Evolutionary conservation across 225 moss, liverwort and hornwort genomes (phyloP).

Genomic region (Polytrichum commune): DNA sequence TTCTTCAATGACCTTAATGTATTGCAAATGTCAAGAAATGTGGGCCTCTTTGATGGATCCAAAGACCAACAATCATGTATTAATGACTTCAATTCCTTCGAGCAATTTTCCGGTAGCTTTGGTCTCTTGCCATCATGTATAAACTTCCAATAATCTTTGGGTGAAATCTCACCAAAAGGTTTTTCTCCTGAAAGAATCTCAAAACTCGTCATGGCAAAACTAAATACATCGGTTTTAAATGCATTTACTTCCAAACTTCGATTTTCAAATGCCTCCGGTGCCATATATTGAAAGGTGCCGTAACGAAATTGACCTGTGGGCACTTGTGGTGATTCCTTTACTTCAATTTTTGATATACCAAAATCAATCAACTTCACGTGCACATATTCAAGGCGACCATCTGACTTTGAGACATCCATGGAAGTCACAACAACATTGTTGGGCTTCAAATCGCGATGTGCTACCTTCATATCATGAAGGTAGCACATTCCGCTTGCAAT

Average conservation of each 20-base stretch:
- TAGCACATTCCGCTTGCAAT: slow-evolving; percentile 11
- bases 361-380: background rate
- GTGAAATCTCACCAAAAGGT: background rate
- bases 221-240: background rate
- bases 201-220: background rate
- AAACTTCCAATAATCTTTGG: background rate
- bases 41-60: slow-evolving; percentile 1
- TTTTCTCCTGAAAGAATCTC: background rate
- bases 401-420: background rate
- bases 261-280: background rate
- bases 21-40: background rate
- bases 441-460: slow-evolving; percentile 11
- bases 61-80: slow-evolving; percentile 2
- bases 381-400: background rate
- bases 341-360: slow-evolving; percentile 4
- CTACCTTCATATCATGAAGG: slow-evolving; percentile 7
- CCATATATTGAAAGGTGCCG: background rate
- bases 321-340: background rate
- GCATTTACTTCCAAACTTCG: background rate
- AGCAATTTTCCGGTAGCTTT: background rate
- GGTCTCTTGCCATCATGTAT: background rate
- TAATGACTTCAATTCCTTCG: background rate
- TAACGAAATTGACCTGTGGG: background rate
- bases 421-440: background rate
- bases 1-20: background rate